phyloP scores from a whole-genome alignment of 176 grass and related monocot genomes.

The Musa acuminata region DNA sequence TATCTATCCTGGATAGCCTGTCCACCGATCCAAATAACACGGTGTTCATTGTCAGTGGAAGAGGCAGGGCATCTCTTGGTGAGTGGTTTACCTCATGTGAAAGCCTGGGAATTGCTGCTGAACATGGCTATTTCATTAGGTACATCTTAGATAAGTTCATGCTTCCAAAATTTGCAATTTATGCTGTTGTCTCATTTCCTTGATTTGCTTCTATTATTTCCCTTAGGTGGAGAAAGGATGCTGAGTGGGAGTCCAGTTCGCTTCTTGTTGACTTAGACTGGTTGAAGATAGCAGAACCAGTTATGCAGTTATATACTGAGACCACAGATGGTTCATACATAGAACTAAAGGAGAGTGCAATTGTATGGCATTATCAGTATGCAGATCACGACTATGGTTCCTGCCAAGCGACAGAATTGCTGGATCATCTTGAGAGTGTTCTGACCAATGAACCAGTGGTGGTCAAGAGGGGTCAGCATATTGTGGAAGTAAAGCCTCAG shows the following conservation, averaged over 20 bases:
- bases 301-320: constrained; percentile 73
- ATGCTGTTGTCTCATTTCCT: neutral
- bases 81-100: constrained; percentile 68
- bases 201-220: constrained; percentile 25
- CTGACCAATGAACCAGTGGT: constrained; percentile 90
- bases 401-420: constrained; percentile 72
- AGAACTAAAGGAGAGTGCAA: constrained; percentile 70
- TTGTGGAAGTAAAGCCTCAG: constrained; percentile 96
- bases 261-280: constrained; percentile 31
- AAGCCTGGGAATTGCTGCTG: constrained; percentile 66
- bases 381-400: constrained; percentile 76
- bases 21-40: constrained; percentile 54
- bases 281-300: constrained; percentile 80
- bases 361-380: constrained; percentile 90
- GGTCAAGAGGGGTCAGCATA: constrained; percentile 74
- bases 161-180: neutral
- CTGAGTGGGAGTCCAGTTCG: constrained; percentile 54
- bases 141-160: constrained; percentile 11
- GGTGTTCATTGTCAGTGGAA: constrained; percentile 78
- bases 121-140: constrained; percentile 87
- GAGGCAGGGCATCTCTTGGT: constrained; percentile 33
- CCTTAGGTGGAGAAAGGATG: constrained; percentile 53
- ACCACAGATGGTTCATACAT: constrained; percentile 87
- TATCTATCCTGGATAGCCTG: constrained; percentile 57
- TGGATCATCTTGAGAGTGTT: constrained; percentile 72